Evolutionary conservation across 1,284 basidiomycete genomes (phyloP).

Genomic region (Veloporphyrellus conicus): DNA sequence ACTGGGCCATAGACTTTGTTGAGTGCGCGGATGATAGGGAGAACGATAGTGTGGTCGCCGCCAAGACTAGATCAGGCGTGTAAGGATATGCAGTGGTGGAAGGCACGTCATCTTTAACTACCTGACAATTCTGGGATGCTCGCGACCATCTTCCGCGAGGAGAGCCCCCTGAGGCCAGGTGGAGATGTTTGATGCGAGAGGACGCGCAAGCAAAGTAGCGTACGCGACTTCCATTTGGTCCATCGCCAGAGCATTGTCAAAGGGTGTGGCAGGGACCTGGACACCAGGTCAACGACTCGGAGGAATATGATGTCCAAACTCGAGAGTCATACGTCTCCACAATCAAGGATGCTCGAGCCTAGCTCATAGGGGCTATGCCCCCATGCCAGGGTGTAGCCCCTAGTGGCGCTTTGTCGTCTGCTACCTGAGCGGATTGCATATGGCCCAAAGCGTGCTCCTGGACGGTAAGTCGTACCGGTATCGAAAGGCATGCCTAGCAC

Average conservation of each 20-base stretch:
- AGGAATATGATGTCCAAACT: not conserved
- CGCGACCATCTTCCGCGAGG: conserved; percentile 50
- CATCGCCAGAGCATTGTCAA: conserved; percentile 70
- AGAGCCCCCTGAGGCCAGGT: conserved; percentile 24
- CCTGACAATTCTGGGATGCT: conserved; percentile 68
- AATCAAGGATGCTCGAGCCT: conserved; percentile 65
- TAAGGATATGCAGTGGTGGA: not conserved
- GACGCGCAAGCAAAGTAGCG: conserved; percentile 58
- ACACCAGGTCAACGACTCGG: not conserved
- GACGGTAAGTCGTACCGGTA: conserved; percentile 65
- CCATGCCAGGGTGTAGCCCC: conserved; percentile 67
- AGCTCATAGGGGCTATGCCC: conserved; percentile 60
- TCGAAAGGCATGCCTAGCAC: conserved; percentile 81
- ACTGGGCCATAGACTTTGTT: conserved; percentile 71
- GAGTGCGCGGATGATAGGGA: conserved; percentile 70
- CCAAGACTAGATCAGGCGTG: conserved; percentile 48
- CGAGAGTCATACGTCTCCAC: conserved; percentile 58
- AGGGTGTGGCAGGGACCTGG: conserved; percentile 65
- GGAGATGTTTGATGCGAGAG: conserved; percentile 37
- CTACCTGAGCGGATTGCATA: conserved; percentile 76
- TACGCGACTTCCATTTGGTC: conserved; percentile 80
- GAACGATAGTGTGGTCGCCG: conserved; percentile 76
- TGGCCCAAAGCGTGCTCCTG: conserved; percentile 79
- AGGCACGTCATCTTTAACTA: conserved; percentile 23
- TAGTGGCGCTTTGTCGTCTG: conserved; percentile 53